Evolutionary conservation across 257 asterid genomes (phyloP), one percentile per base, ranked within the genome.

Genomic region (Jasminum sambac): DNA sequence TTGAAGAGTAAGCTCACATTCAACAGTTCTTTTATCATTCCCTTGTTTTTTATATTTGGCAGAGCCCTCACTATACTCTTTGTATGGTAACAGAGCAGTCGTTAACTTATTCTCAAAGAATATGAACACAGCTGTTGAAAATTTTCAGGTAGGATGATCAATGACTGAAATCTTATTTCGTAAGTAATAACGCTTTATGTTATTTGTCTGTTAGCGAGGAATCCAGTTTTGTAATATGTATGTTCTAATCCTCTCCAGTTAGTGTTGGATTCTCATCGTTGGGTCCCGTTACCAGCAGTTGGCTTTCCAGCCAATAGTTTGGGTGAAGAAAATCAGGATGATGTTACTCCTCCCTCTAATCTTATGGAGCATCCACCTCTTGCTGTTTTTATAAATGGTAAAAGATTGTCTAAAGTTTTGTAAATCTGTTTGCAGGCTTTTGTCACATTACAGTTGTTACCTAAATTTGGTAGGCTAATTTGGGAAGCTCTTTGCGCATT

Each of bases 301-400:
- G 99, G 98, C 80, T 95, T 95, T 80, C 91, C 99, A 30, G 76
- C 95, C 73, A 80, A 6, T 66, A 76, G 70, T 74, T 81, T 85
- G 17, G 88, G 95, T 72, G 98, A 89, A 62, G 98, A 89, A 77
- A 85, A 78, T 78, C 87, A 73, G 8, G 99, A 88, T 66, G 99
- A 87, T 85, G 77, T 91, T 16, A 64, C 84, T 66, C 99, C 99
- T 59, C 97, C 96, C 72, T 80, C 98, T 69, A 85, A 77, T 84
- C 91, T 95, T 21, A 95, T 95, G 99, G 99, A 95, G 81, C 98
- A 95, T 81, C 96, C 97, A 52, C 98, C 99, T 74, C 91, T 95
- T 73, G 99, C 97, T 40, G 94, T 92, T 75, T 92, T 92, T 42
- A 72, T 90, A 66, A 90, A 92, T 76, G 97, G 97, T 92, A 66